Conservation (phyloP, 1,139 yeast genomes). For the Scheffersomyces quercinus region DNA sequence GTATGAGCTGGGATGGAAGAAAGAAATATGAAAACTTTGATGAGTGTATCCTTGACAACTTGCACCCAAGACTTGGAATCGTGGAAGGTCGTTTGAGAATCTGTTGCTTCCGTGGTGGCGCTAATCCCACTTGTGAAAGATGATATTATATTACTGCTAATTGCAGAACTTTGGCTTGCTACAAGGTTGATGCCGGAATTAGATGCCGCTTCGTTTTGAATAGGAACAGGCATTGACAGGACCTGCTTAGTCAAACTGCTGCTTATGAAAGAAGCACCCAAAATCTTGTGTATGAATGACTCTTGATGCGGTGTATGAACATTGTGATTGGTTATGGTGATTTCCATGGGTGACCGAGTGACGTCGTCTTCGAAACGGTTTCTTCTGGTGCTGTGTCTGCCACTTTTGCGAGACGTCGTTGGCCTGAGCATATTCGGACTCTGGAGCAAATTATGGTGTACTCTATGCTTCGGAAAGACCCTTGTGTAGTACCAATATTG, state of each 20-base stretch:
- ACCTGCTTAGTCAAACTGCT: not conserved
- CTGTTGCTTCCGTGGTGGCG: not conserved
- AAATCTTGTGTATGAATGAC: constrained; percentile 9
- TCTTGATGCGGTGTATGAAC: constrained; percentile 4
- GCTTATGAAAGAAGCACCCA: constrained; percentile 14
- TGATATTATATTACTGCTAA: too few relatives aligned
- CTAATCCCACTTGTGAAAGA: too few relatives aligned
- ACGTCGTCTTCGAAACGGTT: constrained; percentile 8
- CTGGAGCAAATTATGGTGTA: constrained; percentile 18
- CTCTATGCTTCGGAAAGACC: constrained; percentile 18
- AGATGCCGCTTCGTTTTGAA: not conserved
- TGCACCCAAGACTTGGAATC: not conserved
- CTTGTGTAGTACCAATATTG: constrained; percentile 29
- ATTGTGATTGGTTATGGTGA: constrained; percentile 2
- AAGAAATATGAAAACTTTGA: not conserved
- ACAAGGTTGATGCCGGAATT: too few relatives aligned
- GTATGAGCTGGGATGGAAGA: not conserved
- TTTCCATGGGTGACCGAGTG: constrained; percentile 10
- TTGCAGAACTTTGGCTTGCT: too few relatives aligned
- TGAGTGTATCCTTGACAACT: not conserved
- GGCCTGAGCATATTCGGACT: constrained; percentile 16
- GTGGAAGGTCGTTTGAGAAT: not conserved
- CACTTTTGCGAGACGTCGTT: constrained; percentile 1
- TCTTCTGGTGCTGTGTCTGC: constrained; percentile 4
- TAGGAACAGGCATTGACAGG: not conserved